Percentiles rank a stretch among this genome's conserved stretches.
Conservation (phyloP, 2,329 filamentous ascomycete species). For the Cladophialophora psammophila region DNA sequence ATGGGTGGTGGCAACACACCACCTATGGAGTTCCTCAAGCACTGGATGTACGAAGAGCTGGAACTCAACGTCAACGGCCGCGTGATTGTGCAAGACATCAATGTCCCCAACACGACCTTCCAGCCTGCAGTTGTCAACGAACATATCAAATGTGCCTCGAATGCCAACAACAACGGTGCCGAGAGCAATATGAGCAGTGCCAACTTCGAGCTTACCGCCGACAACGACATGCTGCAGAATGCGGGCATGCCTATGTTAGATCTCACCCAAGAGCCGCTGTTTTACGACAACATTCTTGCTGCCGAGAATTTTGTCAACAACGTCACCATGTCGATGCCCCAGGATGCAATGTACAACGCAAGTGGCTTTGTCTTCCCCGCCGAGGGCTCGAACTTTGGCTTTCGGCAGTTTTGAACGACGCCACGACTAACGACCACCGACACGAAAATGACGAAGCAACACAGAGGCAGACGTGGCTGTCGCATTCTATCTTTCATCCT, state of each 20-base stretch:
- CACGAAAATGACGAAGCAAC: conserved; percentile 13
- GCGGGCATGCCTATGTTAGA: conserved; percentile 6
- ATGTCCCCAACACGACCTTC: conserved; percentile 32
- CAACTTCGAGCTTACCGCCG: conserved; percentile 6
- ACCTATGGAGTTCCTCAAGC: conserved; percentile 66
- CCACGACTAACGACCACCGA: conserved; percentile 15
- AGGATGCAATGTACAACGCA: conserved; percentile 15
- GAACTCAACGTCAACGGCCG: conserved; percentile 47
- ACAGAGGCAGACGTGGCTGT: conserved; percentile 1
- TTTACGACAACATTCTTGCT: conserved; percentile 20
- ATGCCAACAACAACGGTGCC: conserved; percentile 14
- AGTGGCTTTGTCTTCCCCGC: background rate
- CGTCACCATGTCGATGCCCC: conserved; percentile 6
- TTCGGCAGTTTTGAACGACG: conserved; percentile 11
- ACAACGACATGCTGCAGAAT: conserved; percentile 11
- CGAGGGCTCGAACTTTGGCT: conserved; percentile 3
- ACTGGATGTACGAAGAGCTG: conserved; percentile 67
- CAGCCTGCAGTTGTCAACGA: conserved; percentile 30
- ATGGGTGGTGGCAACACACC: conserved; percentile 69
- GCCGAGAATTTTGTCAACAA: conserved; percentile 11
- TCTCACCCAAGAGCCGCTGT: conserved; percentile 22
- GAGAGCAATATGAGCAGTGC: conserved; percentile 5
- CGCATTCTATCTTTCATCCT: background rate
- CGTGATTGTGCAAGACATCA: conserved; percentile 35
- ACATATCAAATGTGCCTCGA: conserved; percentile 21